Base-by-base conservation (phyloP, 441 rosid species). In the Erysimum cheiri region DNA sequence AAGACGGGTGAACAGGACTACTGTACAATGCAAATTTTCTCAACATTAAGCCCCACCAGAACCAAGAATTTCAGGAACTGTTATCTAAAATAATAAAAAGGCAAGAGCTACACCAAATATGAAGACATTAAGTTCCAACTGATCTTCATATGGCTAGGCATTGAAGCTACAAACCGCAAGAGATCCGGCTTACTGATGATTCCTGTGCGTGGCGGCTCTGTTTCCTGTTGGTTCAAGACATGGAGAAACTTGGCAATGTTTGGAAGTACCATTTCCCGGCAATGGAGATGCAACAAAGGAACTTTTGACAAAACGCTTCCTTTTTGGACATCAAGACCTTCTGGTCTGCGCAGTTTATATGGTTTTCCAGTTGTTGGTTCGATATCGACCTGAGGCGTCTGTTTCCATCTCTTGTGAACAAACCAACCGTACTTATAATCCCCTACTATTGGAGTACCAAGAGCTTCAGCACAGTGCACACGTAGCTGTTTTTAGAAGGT, bases 141-240 rank as follows among this genome's bases (percentile, higher is more conserved):
- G 31, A 91, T 93, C 83, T 85, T 89, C 96, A 93, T 89, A 79
- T 91, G 97, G 58, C 82, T 72, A 58, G 97, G 97, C 96, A 93
- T 89, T 11, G 88, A 66, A 37, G 82, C 91, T 62, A 91, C 96
- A 64, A 89, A 87, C 32, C 91, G 90, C 60, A 91, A 88, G 62
- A 87, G 74, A 79, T 91, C 87, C 0, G 87, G 85, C 64, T 83
- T 84, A 13, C 71, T 71, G 14, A 60, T 74, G 72, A 69, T 24
- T 36, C 49, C 69, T 46, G 77, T 81, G 3, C 41, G 72, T 53
- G 65, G 63, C 17, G 54, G 44, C 48, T 71, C 69, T 28, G 47
- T 8, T 66, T 60, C 76, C 6, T 60, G 58, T 56, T 66, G 70
- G 69, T 80, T 77, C 67, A 82, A 52, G 63, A 80, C 49, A 64